A percentile compares a stretch with the other conserved stretches of the same genome.
Evolutionary conservation across 441 rosid genomes (phyloP).

Genomic region (Corymbia calophylla): DNA sequence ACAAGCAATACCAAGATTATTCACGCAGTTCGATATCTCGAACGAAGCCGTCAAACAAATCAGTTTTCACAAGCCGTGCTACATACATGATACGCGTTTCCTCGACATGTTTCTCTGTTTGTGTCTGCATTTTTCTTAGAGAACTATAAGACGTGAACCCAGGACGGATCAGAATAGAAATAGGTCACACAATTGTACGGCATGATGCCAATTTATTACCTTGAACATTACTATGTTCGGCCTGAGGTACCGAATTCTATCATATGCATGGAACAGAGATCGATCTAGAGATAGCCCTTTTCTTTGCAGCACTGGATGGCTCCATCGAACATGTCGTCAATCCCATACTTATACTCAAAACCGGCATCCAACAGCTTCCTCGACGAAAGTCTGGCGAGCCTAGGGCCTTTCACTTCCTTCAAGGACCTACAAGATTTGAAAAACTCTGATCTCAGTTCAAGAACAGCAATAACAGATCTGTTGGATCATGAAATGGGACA

Average conservation of each 20-base stretch:
- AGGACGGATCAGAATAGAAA: background rate
- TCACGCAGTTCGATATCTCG: too few relatives aligned
- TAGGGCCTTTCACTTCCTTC: background rate
- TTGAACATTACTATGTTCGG: background rate
- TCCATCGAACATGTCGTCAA: background rate
- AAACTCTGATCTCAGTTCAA: background rate
- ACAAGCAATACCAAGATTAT: too few relatives aligned
- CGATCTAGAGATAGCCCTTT: background rate
- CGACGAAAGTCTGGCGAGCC: background rate
- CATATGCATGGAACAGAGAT: background rate
- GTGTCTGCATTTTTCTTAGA: background rate
- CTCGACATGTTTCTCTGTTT: background rate
- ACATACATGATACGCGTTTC: too few relatives aligned
- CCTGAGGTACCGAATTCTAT: background rate
- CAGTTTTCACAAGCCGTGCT: too few relatives aligned
- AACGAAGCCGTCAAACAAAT: too few relatives aligned
- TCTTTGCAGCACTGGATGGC: background rate
- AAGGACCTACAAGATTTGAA: conserved; percentile 2
- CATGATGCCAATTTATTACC: background rate
- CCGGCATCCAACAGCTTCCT: background rate
- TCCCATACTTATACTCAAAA: background rate
- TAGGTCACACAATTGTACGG: background rate
- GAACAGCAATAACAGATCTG: background rate
- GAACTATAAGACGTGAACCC: background rate
- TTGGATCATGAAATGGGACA: background rate